These are phyloP conservation scores for Chlamydomonas schloesseri DNA, from an alignment of 139 green algal species.

Conservation along the genomic window DNA sequence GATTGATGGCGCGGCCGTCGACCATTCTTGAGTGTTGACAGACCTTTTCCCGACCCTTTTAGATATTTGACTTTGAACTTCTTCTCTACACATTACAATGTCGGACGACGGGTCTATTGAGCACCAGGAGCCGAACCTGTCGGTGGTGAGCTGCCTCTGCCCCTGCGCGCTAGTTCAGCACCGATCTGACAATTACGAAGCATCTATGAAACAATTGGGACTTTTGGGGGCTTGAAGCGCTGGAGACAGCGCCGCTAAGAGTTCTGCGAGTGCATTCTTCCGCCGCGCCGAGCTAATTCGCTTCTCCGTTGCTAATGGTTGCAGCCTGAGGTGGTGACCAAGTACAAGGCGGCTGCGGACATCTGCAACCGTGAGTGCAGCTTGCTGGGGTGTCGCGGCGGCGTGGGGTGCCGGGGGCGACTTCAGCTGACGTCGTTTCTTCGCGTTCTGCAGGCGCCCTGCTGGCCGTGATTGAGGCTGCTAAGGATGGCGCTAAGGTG, in stretches of 20 bases:
- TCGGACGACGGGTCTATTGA: slow-evolving; percentile 39
- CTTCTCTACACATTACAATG: neutral
- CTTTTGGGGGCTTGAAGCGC: too few relatives aligned
- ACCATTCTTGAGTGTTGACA: too few relatives aligned
- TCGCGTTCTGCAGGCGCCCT: slow-evolving; percentile 83
- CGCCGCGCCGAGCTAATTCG: neutral
- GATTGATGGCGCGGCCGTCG: too few relatives aligned
- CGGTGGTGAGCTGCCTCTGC: neutral
- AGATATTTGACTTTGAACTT: neutral
- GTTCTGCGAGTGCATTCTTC: too few relatives aligned
- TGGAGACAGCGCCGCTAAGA: too few relatives aligned
- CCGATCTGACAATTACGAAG: too few relatives aligned
- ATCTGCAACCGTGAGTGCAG: slow-evolving; percentile 94
- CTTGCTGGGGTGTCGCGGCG: neutral
- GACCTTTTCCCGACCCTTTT: neutral
- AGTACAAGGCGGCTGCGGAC: slow-evolving; percentile 98
- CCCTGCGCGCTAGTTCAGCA: too few relatives aligned
- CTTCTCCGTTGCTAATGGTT: slow-evolving; percentile 24
- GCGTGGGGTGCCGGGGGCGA: neutral
- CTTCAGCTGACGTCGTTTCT: neutral
- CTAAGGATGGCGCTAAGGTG: slow-evolving; percentile 91
- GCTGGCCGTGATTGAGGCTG: slow-evolving; percentile 74
- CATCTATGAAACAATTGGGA: too few relatives aligned
- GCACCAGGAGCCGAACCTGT: slow-evolving; percentile 29
- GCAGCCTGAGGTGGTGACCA: slow-evolving; percentile 96